Evolutionary conservation across 2,329 filamentous ascomycete genomes (phyloP).

Genomic region (Pleoardoris graminearum): DNA sequence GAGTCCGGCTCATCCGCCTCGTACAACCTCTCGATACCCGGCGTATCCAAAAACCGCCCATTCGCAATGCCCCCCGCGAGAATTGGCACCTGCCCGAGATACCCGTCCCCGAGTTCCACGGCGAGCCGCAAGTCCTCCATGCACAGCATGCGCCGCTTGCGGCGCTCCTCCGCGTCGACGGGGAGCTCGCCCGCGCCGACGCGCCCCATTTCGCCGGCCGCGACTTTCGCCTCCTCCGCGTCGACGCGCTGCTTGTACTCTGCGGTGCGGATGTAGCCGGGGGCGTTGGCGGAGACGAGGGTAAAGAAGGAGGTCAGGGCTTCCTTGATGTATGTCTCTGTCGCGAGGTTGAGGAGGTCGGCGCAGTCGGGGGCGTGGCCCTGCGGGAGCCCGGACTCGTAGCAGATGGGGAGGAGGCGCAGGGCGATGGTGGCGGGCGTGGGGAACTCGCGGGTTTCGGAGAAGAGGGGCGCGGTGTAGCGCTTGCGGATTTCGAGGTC

Average conservation of each 20-base stretch:
- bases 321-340: conserved; percentile 66
- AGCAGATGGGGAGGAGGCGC: conserved; percentile 67
- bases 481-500: conserved; percentile 68
- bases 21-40: conserved; percentile 34
- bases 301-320: conserved; percentile 59
- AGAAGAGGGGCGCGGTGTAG: conserved; percentile 63
- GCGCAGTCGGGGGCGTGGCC: conserved; percentile 59
- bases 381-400: conserved; percentile 63
- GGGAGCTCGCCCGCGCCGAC: conserved; percentile 79
- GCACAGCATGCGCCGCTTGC: conserved; percentile 70
- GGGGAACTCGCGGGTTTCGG: conserved; percentile 66
- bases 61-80: conserved; percentile 69
- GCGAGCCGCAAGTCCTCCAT: conserved; percentile 79
- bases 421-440: conserved; percentile 59
- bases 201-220: conserved; percentile 72
- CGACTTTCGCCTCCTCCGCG: conserved; percentile 72
- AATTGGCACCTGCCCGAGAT: conserved; percentile 76
- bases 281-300: conserved; percentile 59
- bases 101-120: conserved; percentile 73
- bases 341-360: conserved; percentile 63
- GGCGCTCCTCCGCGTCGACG: conserved; percentile 75
- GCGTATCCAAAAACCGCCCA: conserved; percentile 67
- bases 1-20: not conserved
- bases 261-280: conserved; percentile 69
- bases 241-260: conserved; percentile 75